These are phyloP conservation scores for Terfezia boudieri DNA, from an alignment of 495 filamentous ascomycete species.

Conservation along the genomic window DNA sequence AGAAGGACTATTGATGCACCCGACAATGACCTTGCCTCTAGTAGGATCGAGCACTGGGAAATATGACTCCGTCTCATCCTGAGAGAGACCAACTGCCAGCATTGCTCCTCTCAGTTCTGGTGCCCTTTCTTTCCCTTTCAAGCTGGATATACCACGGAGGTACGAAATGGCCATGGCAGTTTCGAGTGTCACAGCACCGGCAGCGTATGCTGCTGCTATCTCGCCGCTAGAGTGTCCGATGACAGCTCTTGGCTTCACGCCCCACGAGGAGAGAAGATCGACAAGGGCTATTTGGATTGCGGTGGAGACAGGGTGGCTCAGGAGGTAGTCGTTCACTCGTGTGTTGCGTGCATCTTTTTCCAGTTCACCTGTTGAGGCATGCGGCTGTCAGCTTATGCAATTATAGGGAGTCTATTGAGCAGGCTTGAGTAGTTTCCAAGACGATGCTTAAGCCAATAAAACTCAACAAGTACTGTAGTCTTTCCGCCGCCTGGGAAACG, in stretches of 20 bases:
- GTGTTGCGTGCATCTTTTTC: neutral
- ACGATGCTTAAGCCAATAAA: too few relatives aligned
- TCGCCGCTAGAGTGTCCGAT: conserved; percentile 47
- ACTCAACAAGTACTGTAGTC: too few relatives aligned
- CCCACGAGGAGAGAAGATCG: conserved; percentile 32
- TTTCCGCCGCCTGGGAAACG: too few relatives aligned
- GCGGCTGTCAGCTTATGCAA: conserved; percentile 26
- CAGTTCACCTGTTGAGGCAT: conserved; percentile 5
- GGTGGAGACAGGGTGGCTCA: conserved; percentile 31
- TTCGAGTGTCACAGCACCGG: conserved; percentile 22
- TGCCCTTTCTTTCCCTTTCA: too few relatives aligned
- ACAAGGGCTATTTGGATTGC: conserved; percentile 33
- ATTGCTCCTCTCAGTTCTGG: neutral
- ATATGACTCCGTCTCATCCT: neutral
- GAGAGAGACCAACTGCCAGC: neutral
- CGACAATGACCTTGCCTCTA: conserved; percentile 18
- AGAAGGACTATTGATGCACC: conserved; percentile 25
- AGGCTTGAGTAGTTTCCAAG: too few relatives aligned
- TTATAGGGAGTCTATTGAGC: conserved; percentile 10
- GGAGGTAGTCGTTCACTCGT: conserved; percentile 25
- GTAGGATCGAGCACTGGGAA: neutral
- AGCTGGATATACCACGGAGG: conserved; percentile 22
- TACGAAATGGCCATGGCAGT: conserved; percentile 32
- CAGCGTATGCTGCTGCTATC: conserved; percentile 34
- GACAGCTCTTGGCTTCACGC: conserved; percentile 29